A percentile compares a stretch with the other conserved stretches of the same genome.
Conservation (phyloP, 2,329 filamentous ascomycete genomes). For the Cephalotrichum gorgonifer region DNA sequence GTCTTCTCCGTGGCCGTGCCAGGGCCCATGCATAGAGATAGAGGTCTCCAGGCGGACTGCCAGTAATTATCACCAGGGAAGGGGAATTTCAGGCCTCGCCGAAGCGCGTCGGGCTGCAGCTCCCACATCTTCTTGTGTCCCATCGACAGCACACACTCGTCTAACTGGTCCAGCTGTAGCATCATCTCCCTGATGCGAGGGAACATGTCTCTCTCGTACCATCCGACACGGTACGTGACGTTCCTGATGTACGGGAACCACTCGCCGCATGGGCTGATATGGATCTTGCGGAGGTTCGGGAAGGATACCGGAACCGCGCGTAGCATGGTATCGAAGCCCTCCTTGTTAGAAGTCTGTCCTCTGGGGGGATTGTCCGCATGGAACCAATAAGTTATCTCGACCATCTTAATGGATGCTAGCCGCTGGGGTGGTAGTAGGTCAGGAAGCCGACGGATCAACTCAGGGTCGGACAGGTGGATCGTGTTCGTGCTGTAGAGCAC, state of each 20-base stretch:
- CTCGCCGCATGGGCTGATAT: neutral
- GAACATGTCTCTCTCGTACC: neutral
- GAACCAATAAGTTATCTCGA: slow-evolving; percentile 6
- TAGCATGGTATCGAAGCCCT: neutral
- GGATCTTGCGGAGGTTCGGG: neutral
- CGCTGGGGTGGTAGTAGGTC: slow-evolving; percentile 7
- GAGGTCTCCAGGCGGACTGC: too few species aligned
- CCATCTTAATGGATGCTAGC: slow-evolving; percentile 8
- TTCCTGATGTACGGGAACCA: neutral
- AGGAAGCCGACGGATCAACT: slow-evolving; percentile 2
- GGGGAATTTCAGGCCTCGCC: too few species aligned
- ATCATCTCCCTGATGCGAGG: neutral
- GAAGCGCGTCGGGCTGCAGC: too few species aligned
- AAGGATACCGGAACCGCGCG: neutral
- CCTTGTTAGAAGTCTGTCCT: neutral
- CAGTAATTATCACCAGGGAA: too few species aligned
- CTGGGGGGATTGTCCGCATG: neutral
- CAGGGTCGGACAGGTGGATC: slow-evolving; percentile 11
- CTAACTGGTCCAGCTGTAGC: neutral
- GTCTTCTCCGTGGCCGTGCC: too few species aligned
- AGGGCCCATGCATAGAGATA: too few species aligned
- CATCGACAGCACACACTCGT: neutral
- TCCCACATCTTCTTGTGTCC: too few species aligned
- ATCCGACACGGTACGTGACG: neutral
- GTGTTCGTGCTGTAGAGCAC: slow-evolving; percentile 18